Evolutionary conservation across 192 early-diverging fungal genomes (phyloP).

Genomic region (Backusella circina): DNA sequence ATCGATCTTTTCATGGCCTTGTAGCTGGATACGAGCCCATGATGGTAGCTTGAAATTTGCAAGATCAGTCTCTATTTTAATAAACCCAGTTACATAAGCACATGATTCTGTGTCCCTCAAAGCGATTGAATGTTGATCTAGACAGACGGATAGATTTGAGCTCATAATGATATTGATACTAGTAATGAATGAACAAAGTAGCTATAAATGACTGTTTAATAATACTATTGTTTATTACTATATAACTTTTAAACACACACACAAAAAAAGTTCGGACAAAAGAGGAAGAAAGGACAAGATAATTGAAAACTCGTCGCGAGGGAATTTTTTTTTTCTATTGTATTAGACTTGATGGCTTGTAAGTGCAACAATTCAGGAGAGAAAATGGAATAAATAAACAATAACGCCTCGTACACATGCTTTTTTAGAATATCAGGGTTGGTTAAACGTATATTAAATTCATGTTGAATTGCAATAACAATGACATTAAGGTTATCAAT

Average conservation of each 20-base stretch:
- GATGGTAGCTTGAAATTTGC: not conserved
- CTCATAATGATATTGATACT: not conserved
- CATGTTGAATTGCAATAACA: not conserved
- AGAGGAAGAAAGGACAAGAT: constrained; percentile 1
- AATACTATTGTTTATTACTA: not conserved
- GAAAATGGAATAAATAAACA: not conserved
- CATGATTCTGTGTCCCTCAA: not conserved
- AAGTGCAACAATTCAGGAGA: not conserved
- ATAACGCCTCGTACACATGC: not conserved
- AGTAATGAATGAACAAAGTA: not conserved
- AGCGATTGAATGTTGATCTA: not conserved
- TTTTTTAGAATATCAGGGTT: not conserved
- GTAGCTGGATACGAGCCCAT: not conserved
- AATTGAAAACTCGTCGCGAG: not conserved
- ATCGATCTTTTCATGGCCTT: not conserved
- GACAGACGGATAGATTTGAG: not conserved
- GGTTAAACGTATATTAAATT: not conserved
- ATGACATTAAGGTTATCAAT: not conserved
- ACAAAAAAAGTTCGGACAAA: not conserved
- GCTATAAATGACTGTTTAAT: not conserved
- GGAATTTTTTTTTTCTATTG: not conserved
- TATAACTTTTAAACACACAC: not conserved
- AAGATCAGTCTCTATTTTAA: not conserved
- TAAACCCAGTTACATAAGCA: not conserved
- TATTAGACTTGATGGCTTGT: not conserved